Conservation (phyloP, 2,329 filamentous ascomycete genomes). For the Penicillium sp. region DNA sequence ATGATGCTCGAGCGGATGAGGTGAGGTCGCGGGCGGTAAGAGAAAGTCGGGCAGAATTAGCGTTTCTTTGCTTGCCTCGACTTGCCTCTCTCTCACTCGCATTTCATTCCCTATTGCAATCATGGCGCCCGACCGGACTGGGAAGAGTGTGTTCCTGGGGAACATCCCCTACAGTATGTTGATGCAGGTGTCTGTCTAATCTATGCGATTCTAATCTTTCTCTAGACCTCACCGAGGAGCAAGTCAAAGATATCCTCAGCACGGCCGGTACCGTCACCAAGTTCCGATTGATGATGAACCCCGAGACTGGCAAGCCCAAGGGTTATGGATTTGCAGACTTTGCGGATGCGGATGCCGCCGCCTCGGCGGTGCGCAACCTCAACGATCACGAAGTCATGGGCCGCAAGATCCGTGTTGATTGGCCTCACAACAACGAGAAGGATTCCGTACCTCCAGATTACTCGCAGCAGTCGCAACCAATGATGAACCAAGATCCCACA, state of each 20-base stretch:
- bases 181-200: neutral
- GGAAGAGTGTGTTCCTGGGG: slow-evolving; percentile 50
- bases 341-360: slow-evolving; percentile 85
- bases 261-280: slow-evolving; percentile 86
- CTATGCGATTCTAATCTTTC: slow-evolving; percentile 18
- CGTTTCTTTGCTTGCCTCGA: slow-evolving; percentile 13
- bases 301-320: slow-evolving; percentile 90
- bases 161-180: slow-evolving; percentile 69
- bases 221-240: slow-evolving; percentile 90
- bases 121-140: slow-evolving; percentile 48
- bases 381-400: slow-evolving; percentile 96
- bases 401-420: slow-evolving; percentile 90
- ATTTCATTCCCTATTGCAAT: slow-evolving; percentile 17
- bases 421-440: slow-evolving; percentile 85
- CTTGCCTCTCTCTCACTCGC: slow-evolving; percentile 3
- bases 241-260: slow-evolving; percentile 91
- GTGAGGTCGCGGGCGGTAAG: slow-evolving; percentile 26
- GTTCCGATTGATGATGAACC: slow-evolving; percentile 92
- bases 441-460: slow-evolving; percentile 59
- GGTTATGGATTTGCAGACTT: slow-evolving; percentile 98
- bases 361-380: slow-evolving; percentile 89
- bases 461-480: slow-evolving; percentile 41
- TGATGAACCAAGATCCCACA: slow-evolving; percentile 38
- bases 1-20: slow-evolving; percentile 27
- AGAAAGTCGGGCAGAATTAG: slow-evolving; percentile 32